Evolutionary conservation across 2,329 filamentous ascomycete species (phyloP).

Genomic region (Cercospora zeae-maydis): DNA sequence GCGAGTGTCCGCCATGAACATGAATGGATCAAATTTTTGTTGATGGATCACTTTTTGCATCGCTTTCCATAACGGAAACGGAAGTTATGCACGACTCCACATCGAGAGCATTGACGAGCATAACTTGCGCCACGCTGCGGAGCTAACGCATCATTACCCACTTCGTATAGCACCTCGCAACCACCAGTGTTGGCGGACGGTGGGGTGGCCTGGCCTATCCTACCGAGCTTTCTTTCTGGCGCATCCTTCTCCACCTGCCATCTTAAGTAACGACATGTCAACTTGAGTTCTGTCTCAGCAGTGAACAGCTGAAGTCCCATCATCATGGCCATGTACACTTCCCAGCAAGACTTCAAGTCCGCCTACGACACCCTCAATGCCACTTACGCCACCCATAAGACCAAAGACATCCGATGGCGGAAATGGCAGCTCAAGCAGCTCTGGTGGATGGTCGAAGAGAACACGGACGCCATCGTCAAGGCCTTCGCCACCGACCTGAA

Average conservation of each 20-base stretch:
- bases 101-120: neutral
- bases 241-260: neutral
- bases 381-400: constrained; percentile 14
- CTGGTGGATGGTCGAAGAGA: constrained; percentile 16
- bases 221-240: neutral
- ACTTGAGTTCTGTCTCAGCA: neutral
- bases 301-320: neutral
- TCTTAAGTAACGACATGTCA: neutral
- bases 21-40: no score
- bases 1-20: no score
- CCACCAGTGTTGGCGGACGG: neutral
- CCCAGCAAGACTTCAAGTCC: constrained; percentile 7
- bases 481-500: constrained; percentile 10
- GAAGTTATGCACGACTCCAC: no score
- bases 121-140: neutral
- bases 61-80: no score
- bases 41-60: no score
- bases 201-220: neutral
- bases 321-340: constrained; percentile 8
- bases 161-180: neutral
- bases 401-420: constrained; percentile 16
- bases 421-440: constrained; percentile 20
- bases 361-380: constrained; percentile 11
- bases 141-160: neutral
- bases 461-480: constrained; percentile 8